Percentiles rank a stretch among this genome's conserved stretches.
Evolutionary conservation across 2,329 filamentous ascomycete genomes (phyloP).

Genomic region (Parastagonospora nodorum): DNA sequence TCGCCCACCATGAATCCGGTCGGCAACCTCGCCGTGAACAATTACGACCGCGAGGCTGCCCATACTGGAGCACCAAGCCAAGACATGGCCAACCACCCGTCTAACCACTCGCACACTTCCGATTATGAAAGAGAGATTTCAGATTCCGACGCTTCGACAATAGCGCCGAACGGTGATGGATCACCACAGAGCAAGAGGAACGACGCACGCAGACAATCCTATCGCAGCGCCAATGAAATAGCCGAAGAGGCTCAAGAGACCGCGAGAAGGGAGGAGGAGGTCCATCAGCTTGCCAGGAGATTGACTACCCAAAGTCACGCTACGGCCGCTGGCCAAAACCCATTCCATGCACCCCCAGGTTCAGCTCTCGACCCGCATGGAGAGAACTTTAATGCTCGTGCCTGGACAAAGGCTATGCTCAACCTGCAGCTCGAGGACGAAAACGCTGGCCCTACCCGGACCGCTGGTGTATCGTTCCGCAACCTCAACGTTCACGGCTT

Average conservation of each 20-base stretch:
- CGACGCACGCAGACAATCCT: slow-evolving; percentile 22
- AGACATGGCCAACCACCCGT: slow-evolving; percentile 32
- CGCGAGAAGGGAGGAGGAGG: slow-evolving; percentile 40
- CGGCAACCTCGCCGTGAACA: slow-evolving; percentile 49
- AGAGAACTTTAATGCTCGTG: slow-evolving; percentile 53
- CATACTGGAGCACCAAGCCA: slow-evolving; percentile 41
- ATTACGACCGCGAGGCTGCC: slow-evolving; percentile 48
- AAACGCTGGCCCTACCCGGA: slow-evolving; percentile 48
- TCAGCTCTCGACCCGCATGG: slow-evolving; percentile 54
- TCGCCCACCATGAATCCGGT: slow-evolving; percentile 48
- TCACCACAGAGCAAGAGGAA: slow-evolving; percentile 26
- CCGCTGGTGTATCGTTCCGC: slow-evolving; percentile 54
- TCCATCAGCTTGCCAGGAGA: slow-evolving; percentile 50
- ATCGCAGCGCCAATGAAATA: slow-evolving; percentile 27
- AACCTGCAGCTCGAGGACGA: slow-evolving; percentile 51
- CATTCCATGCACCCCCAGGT: slow-evolving; percentile 46
- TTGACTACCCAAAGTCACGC: slow-evolving; percentile 48
- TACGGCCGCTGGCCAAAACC: slow-evolving; percentile 46
- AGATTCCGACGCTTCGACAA: slow-evolving; percentile 42
- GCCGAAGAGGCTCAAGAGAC: slow-evolving; percentile 23
- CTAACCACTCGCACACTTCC: slow-evolving; percentile 17
- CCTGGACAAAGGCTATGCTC: slow-evolving; percentile 57
- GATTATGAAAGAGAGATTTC: slow-evolving; percentile 17
- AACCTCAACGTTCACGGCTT: slow-evolving; percentile 56
- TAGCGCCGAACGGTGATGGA: slow-evolving; percentile 31